Evolutionary conservation across 257 asterid genomes (phyloP), one percentile per base, ranked within the genome.

Genomic region (Gardenia jasminoides): DNA sequence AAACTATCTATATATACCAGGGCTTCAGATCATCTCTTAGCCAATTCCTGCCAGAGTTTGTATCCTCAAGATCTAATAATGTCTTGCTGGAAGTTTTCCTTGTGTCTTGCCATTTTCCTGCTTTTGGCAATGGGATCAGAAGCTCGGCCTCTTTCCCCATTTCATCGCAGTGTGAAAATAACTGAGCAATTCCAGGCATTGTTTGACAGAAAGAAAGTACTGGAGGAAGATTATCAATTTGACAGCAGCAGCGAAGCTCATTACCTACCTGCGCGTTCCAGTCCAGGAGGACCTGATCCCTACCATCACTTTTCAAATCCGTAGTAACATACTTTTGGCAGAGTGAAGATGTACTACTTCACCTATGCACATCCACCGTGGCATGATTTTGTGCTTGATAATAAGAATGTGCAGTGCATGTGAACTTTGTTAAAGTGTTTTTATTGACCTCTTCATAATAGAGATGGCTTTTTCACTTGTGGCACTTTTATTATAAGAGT

Each of bases 261-360:
- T 36, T 70, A 82, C 84, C 80, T 54, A 82, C 80, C 86, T 24
- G 30, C 11, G 2, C 76, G 93, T 11, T 28, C 50, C 15, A 80
- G 85, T 48, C 92, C 93, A 1, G 91, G 92, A 50, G 96, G 96
- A 44, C 92, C 92, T 0, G 91, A 91, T 7, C 86, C 92, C 22
- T 78, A 76, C 50, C 93, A 89, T 80, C 96, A 91, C 65, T 61
- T 22, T 0, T 8, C 16, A 0, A 9, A 70, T 69, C 76, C 66
- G n/a, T 39, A 46, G 4, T 0, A 9, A 30, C 13, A 24, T 26
- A 22, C 26, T 76, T 62, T 43, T 20, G 52, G n/a, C 20, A 22
- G 69, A 74, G 47, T 24, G 64, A 48, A 22, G 50, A 41, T 68
- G 52, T 70, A 13, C 41, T 26, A 71, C 11, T 11, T 28, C 6